Conservation (phyloP, 495 filamentous ascomycete species). For the Aspergillus cristatus region DNA sequence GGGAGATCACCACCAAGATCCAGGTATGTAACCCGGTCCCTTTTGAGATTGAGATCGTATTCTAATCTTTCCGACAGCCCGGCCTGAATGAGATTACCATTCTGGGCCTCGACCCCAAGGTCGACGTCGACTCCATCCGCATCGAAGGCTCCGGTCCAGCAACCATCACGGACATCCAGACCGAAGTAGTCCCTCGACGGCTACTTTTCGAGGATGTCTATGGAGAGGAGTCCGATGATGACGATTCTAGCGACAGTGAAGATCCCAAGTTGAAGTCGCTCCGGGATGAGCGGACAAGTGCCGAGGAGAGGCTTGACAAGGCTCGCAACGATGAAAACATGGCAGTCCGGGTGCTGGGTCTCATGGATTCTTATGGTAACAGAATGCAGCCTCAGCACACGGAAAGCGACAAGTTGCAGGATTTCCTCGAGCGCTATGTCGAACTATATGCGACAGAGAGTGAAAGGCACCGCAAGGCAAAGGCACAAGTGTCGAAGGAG, state of each 20-base stretch:
- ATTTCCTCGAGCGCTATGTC: constrained; percentile 14
- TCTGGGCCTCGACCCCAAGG: constrained; percentile 52
- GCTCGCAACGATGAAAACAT: constrained; percentile 9
- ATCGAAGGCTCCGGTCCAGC: constrained; percentile 54
- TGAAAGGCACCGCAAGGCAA: constrained; percentile 2
- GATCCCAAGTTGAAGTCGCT: constrained; percentile 13
- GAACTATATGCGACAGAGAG: constrained; percentile 4
- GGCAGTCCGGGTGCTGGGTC: constrained; percentile 6
- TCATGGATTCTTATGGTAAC: constrained; percentile 15
- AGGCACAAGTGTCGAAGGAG: constrained; percentile 2
- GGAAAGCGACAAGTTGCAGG: constrained; percentile 7
- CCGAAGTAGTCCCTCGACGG: constrained; percentile 51
- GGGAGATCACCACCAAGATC: constrained; percentile 52
- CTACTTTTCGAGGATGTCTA: constrained; percentile 51
- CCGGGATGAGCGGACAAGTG: constrained; percentile 3
- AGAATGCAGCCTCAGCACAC: constrained; percentile 4
- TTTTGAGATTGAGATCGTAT: constrained; percentile 7
- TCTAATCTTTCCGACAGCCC: constrained; percentile 29
- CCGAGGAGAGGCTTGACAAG: constrained; percentile 8
- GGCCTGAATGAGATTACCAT: constrained; percentile 58
- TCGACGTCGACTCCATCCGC: constrained; percentile 59
- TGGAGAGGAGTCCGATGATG: constrained; percentile 35
- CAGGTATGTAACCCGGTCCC: constrained; percentile 28
- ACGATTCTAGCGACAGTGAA: constrained; percentile 23
- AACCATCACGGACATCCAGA: constrained; percentile 56